These are phyloP conservation scores for Rhodotorula mucilaginosa DNA, from an alignment of 1,284 basidiomycete genomes.

Conservation along the genomic window DNA sequence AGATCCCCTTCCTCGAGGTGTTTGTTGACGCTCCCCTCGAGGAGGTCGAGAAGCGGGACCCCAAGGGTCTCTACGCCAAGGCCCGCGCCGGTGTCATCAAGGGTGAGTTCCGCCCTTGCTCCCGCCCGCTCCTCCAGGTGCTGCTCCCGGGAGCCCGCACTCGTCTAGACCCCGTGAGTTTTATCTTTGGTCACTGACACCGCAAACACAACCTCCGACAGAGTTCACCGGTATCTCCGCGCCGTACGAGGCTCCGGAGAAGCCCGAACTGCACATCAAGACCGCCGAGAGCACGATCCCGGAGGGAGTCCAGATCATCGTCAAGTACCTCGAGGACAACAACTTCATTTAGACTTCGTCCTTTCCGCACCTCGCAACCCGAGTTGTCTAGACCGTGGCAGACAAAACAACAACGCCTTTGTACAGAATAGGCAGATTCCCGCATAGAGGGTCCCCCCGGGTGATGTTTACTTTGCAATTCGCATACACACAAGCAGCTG, in stretches of 20 bases:
- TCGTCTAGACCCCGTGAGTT: too few species aligned
- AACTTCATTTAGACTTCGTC: constrained; percentile 15
- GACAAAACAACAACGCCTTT: too few species aligned
- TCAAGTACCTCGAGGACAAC: constrained; percentile 69
- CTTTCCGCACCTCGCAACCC: too few species aligned
- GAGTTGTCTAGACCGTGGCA: too few species aligned
- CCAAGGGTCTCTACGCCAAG: constrained; percentile 97
- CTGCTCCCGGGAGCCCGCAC: neutral
- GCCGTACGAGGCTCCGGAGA: constrained; percentile 86
- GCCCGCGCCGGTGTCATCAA: constrained; percentile 94
- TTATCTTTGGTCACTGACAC: neutral
- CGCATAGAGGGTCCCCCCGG: too few species aligned
- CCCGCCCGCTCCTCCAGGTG: neutral
- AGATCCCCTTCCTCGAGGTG: constrained; percentile 85
- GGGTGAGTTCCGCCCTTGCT: constrained; percentile 56
- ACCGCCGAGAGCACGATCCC: constrained; percentile 78
- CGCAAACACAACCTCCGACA: constrained; percentile 46
- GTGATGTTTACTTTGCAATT: too few species aligned
- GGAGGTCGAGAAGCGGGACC: constrained; percentile 88
- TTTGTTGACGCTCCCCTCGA: constrained; percentile 88
- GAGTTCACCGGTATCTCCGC: constrained; percentile 98
- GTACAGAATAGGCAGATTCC: too few species aligned
- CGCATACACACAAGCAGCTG: too few species aligned
- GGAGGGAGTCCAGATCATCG: constrained; percentile 76
- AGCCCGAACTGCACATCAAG: constrained; percentile 87